Evolutionary conservation across 2,329 filamentous ascomycete species (phyloP).

Genomic region (Arthrobotrys megalospora): DNA sequence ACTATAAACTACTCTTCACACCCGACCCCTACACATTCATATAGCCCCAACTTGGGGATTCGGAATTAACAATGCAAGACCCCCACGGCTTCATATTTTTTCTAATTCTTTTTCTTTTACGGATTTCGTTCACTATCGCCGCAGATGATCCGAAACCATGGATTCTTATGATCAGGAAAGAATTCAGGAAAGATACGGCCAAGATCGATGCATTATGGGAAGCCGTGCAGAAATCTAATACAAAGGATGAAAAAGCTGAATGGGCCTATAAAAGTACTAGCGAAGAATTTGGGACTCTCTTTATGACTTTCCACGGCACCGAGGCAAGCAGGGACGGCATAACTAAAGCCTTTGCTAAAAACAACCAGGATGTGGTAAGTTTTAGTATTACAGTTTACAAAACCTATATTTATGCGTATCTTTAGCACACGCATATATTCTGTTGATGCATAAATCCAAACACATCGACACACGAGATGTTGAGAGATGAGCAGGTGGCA

Average conservation of each 20-base stretch:
- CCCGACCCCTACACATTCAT: not conserved
- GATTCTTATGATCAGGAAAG: constrained; percentile 29
- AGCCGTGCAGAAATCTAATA: too few relatives aligned
- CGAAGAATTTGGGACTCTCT: constrained; percentile 23
- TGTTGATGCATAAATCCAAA: too few relatives aligned
- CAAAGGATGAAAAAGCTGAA: too few relatives aligned
- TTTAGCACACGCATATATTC: too few relatives aligned
- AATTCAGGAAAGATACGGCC: not conserved
- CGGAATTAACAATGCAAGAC: constrained; percentile 16
- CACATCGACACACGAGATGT: too few relatives aligned
- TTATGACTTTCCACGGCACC: constrained; percentile 22
- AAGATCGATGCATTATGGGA: too few relatives aligned
- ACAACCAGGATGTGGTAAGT: constrained; percentile 33
- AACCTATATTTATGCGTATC: too few relatives aligned
- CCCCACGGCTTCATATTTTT: not conserved
- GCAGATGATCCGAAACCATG: constrained; percentile 9
- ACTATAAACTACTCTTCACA: too few relatives aligned
- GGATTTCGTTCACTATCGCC: not conserved
- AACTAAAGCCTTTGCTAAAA: not conserved
- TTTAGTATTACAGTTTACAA: not conserved
- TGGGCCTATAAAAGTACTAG: not conserved
- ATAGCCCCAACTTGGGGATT: not conserved
- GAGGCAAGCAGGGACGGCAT: not conserved
- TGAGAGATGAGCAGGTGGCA: too few relatives aligned
- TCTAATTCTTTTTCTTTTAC: constrained; percentile 3